Conservation (phyloP, 345 rosid genomes). For the Gossypium ekmanianum region DNA sequence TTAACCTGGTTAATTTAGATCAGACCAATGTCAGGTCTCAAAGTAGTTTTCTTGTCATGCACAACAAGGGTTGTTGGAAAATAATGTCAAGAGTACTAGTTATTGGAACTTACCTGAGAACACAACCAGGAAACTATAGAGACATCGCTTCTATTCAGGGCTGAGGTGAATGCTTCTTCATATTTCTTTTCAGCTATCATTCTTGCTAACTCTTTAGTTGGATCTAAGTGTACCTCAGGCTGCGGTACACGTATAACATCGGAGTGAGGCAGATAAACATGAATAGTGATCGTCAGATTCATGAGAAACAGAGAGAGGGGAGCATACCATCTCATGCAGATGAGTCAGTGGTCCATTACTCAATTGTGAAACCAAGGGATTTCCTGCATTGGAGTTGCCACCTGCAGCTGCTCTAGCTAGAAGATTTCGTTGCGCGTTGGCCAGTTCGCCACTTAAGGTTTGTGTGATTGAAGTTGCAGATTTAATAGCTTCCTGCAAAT, state of each 20-base stretch:
- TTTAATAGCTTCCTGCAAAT: conserved; percentile 53
- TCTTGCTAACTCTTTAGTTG: conserved; percentile 55
- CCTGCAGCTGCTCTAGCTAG: conserved; percentile 61
- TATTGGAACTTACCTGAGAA: conserved; percentile 41
- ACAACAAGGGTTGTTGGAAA: neutral
- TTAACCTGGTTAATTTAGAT: conserved; percentile 42
- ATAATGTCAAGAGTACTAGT: neutral
- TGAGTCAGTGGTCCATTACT: conserved; percentile 57
- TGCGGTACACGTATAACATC: conserved; percentile 15
- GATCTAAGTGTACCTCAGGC: conserved; percentile 63
- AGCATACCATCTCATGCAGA: conserved; percentile 48
- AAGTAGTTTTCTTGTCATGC: neutral
- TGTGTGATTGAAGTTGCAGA: conserved; percentile 54
- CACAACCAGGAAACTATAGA: conserved; percentile 75
- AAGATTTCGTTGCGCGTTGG: conserved; percentile 59
- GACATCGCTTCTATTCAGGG: conserved; percentile 64
- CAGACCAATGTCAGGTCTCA: conserved; percentile 3
- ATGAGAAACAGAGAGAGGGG: neutral
- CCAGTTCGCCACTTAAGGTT: conserved; percentile 60
- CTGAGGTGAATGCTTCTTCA: conserved; percentile 59
- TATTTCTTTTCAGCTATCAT: conserved; percentile 53
- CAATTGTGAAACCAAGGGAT: conserved; percentile 43
- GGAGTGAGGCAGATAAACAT: neutral
- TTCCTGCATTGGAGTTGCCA: conserved; percentile 38
- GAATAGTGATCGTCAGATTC: neutral